Conservation (phyloP, 352 stramenopile species). For the Globisporangium nunn region DNA sequence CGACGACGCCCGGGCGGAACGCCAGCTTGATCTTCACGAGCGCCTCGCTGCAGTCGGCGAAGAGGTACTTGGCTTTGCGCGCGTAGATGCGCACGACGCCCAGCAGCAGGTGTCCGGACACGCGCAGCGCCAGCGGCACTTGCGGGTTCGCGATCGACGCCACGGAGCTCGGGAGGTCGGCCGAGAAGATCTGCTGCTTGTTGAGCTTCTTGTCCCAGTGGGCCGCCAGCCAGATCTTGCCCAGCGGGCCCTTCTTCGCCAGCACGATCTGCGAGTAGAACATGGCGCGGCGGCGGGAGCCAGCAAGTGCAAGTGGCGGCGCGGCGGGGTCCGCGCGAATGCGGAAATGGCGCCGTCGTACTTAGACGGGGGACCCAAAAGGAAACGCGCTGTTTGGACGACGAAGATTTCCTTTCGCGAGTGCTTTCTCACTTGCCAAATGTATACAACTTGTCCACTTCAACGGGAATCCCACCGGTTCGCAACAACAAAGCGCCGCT, state of each 20-base stretch:
- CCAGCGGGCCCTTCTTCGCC: slow-evolving; percentile 97
- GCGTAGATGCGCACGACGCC: slow-evolving; percentile 99
- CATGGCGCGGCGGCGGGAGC: slow-evolving; percentile 52
- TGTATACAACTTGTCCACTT: neutral
- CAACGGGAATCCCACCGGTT: neutral
- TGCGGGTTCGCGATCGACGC: slow-evolving; percentile 96
- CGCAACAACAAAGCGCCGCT: neutral
- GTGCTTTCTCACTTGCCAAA: too few relatives aligned
- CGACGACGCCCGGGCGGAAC: slow-evolving; percentile 81
- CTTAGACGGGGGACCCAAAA: neutral
- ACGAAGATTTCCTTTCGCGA: too few relatives aligned
- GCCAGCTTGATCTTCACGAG: slow-evolving; percentile 99
- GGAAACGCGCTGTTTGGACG: too few relatives aligned
- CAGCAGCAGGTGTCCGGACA: slow-evolving; percentile 96
- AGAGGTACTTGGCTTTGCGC: slow-evolving; percentile 97
- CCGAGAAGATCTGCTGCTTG: slow-evolving; percentile 97
- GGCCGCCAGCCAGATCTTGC: slow-evolving; percentile 98
- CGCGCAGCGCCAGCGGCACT: slow-evolving; percentile 94
- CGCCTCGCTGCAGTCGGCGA: slow-evolving; percentile 97
- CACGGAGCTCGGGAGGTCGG: slow-evolving; percentile 95
- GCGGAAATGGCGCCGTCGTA: neutral
- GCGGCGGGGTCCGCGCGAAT: too few relatives aligned
- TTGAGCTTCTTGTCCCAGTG: slow-evolving; percentile 99
- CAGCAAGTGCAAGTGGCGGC: too few relatives aligned
- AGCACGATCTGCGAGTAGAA: slow-evolving; percentile 99